Conservation (phyloP, 208 protist genomes). For the Leishmania amazonensis region DNA sequence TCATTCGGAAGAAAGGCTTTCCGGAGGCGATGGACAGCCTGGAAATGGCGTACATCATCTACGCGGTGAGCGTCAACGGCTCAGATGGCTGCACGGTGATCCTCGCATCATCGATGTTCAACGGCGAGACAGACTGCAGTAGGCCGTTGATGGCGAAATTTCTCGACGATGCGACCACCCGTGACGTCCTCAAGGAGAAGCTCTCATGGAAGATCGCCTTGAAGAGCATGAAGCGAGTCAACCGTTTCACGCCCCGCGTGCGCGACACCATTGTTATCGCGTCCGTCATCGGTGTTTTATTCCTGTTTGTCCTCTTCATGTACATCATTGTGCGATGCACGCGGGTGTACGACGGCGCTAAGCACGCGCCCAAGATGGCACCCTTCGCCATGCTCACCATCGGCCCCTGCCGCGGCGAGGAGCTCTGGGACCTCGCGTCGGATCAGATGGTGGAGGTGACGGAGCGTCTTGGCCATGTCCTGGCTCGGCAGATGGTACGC, state of each 20-base stretch:
- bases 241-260: constrained; percentile 5
- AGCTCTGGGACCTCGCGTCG: constrained; percentile 69
- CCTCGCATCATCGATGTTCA: constrained; percentile 12
- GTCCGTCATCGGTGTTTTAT: not conserved
- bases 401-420: constrained; percentile 60
- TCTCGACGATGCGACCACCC: constrained; percentile 22
- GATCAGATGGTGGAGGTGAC: constrained; percentile 63
- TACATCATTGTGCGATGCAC: constrained; percentile 51
- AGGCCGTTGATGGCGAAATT: constrained; percentile 10
- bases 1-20: constrained; percentile 30
- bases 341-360: constrained; percentile 59
- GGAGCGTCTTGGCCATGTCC: constrained; percentile 47
- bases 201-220: constrained; percentile 31
- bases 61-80: not conserved
- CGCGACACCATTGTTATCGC: constrained; percentile 9
- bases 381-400: constrained; percentile 80
- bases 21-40: constrained; percentile 8
- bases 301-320: not conserved
- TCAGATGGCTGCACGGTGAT: constrained; percentile 13
- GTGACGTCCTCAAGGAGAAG: constrained; percentile 30
- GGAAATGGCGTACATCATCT: constrained; percentile 27
- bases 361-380: constrained; percentile 69
- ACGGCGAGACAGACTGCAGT: constrained; percentile 8
- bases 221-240: constrained; percentile 24
- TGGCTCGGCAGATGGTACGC: constrained; percentile 40